Conservation (phyloP, 441 rosid species). For the Dalechampia spathulata region DNA sequence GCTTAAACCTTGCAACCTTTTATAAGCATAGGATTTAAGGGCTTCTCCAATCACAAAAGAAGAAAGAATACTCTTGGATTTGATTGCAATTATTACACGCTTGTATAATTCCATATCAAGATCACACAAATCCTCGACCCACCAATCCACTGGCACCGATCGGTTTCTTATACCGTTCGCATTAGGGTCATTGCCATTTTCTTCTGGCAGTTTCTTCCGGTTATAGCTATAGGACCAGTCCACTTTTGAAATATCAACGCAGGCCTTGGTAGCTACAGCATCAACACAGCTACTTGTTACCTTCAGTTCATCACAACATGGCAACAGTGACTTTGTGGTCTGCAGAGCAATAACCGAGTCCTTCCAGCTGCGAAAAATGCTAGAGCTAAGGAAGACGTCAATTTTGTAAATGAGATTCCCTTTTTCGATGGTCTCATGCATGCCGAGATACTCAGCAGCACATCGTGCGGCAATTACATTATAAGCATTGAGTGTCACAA, state of each 20-base stretch:
- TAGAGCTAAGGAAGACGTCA: conserved; percentile 68
- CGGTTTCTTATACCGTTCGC: conserved; percentile 33
- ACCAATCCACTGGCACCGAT: conserved; percentile 74
- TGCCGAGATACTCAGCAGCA: conserved; percentile 72
- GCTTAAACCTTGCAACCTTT: conserved; percentile 58
- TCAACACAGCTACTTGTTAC: conserved; percentile 50
- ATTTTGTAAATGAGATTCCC: conserved; percentile 73
- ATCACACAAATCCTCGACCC: conserved; percentile 87
- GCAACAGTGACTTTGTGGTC: conserved; percentile 43
- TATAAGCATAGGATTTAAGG: conserved; percentile 68
- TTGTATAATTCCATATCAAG: conserved; percentile 61
- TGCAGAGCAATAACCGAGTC: conserved; percentile 77
- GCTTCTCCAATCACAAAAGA: conserved; percentile 71
- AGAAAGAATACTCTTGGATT: conserved; percentile 32
- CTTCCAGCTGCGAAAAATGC: conserved; percentile 78
- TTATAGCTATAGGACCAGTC: conserved; percentile 81
- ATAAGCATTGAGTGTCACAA: conserved; percentile 66
- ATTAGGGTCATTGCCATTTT: conserved; percentile 35
- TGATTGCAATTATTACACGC: conserved; percentile 41
- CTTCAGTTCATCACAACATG: conserved; percentile 59
- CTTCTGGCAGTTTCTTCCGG: conserved; percentile 57
- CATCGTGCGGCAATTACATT: conserved; percentile 64
- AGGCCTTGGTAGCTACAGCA: conserved; percentile 59
- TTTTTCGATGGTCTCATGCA: conserved; percentile 67
- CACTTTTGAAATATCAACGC: conserved; percentile 51